Base-by-base conservation (phyloP, 148 eudicot species). In the Vaccinium myrtillus region DNA sequence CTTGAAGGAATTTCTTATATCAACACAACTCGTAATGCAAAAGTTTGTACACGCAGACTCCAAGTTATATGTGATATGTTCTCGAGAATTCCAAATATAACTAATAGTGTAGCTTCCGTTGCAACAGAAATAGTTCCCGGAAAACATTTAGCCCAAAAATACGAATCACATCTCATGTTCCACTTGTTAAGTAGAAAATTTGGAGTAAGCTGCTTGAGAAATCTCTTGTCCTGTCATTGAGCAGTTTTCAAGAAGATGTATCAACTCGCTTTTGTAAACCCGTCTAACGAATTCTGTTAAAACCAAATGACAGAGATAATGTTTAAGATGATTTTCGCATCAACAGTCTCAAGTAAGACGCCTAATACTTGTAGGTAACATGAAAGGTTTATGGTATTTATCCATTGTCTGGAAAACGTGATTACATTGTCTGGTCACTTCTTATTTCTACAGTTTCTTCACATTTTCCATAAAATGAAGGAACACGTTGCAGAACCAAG, bases 91-190 rank as follows among this genome's bases (percentile, higher is more conserved):
- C 18, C 39, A 55, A 54, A 78, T 16, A 25, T 50, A 55, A 30
- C 0, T 78, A 27, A 43, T 46, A 55, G n/a, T 49, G 32, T 81
- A 30, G 36, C 19, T 81, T 32, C 19, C 63, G 36, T 81, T 46
- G 65, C 82, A 36, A 59, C 71, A 21, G 32, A 46, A 80, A 36
- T 36, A 80, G 16, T 80, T 80, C 51, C 71, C 5, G 32, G 82
- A 23, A 50, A 10, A 25, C 50, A 14, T 50, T 23, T 11, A 70
- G 19, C 50, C 50, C 51, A 15, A 71, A 9, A 32, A 71, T 32
- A 67, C 1, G 18, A 67, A 67, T 67, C 30, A 59, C 21, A 7
- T 63, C 46, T 30, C 19, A 70, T 16, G 75, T 15, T 25, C 75
- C 75, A 69, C 1, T 50, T 21, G 79, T 50, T 19, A 6, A 3